Percentiles rank a stretch among this genome's conserved stretches.
These are phyloP conservation scores for Inga oerstediana DNA, from an alignment of 306 rosid genomes.

Conservation along the genomic window DNA sequence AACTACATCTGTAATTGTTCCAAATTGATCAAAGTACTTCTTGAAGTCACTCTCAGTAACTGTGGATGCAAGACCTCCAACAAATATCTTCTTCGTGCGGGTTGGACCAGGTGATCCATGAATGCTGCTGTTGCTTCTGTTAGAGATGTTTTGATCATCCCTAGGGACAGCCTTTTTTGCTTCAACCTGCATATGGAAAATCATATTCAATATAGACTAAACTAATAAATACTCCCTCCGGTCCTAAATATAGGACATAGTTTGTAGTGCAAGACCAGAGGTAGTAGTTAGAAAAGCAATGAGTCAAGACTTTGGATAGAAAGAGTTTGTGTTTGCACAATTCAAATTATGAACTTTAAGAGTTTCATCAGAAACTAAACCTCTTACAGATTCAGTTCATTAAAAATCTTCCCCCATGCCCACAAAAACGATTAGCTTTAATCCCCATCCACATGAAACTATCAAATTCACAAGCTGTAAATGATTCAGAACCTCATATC, in stretches of 20 bases:
- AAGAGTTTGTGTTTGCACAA: not conserved
- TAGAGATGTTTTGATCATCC: conserved; percentile 55
- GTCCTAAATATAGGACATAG: too few species aligned
- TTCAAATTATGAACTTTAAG: not conserved
- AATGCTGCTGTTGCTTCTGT: conserved; percentile 50
- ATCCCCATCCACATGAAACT: conserved; percentile 6
- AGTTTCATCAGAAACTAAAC: conserved; percentile 15
- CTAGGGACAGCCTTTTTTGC: conserved; percentile 66
- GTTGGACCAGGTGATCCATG: conserved; percentile 57
- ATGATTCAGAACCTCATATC: conserved; percentile 30
- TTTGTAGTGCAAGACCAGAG: too few species aligned
- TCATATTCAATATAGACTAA: conserved; percentile 20
- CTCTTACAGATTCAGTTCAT: conserved; percentile 10
- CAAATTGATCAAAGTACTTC: conserved; percentile 62
- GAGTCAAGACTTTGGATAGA: conserved; percentile 17
- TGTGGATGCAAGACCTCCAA: conserved; percentile 59
- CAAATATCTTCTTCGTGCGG: conserved; percentile 61
- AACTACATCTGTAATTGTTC: conserved; percentile 60
- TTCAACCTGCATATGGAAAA: conserved; percentile 48
- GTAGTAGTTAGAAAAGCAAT: conserved; percentile 8
- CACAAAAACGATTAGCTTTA: not conserved
- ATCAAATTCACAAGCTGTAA: conserved; percentile 3
- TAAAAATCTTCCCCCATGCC: not conserved
- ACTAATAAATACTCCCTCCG: conserved; percentile 9
- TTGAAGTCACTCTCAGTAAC: conserved; percentile 57